Evolutionary conservation across 208 protist genomes (phyloP).

Genomic region (Leishmania aethiopica): DNA sequence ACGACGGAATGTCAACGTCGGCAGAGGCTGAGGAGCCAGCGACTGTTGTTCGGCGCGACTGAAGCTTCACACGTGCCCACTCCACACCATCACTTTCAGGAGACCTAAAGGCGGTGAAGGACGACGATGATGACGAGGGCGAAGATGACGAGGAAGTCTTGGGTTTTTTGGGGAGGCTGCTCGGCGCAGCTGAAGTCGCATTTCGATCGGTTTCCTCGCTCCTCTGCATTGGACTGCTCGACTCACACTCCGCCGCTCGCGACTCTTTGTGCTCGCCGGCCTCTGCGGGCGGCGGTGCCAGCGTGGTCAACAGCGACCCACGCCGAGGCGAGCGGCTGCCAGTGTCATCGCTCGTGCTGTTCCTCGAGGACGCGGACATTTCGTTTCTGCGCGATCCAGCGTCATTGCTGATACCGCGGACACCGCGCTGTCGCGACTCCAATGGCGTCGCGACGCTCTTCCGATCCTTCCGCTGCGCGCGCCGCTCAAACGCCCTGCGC

Average conservation of each 20-base stretch:
- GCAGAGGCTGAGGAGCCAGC: slow-evolving; percentile 5
- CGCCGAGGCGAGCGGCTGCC: neutral
- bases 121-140: slow-evolving; percentile 22
- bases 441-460: neutral
- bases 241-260: too few relatives aligned
- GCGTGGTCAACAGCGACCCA: neutral
- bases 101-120: neutral
- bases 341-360: neutral
- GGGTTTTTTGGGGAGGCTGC: neutral
- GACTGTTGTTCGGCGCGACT: slow-evolving; percentile 5
- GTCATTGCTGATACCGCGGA: neutral
- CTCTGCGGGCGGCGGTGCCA: neutral
- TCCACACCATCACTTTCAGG: neutral
- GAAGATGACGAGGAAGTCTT: slow-evolving; percentile 14
- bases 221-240: neutral
- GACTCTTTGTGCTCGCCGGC: neutral
- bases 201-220: neutral
- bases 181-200: neutral
- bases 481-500: neutral
- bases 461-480: neutral
- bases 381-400: neutral
- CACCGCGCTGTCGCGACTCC: neutral
- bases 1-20: neutral
- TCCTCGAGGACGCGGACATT: neutral
- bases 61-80: slow-evolving; percentile 5